A percentile compares a stretch with the other conserved stretches of the same genome.
These are phyloP conservation scores for Trichoderma sp. DNA, from an alignment of 2,329 filamentous ascomycete genomes.

Conservation along the genomic window DNA sequence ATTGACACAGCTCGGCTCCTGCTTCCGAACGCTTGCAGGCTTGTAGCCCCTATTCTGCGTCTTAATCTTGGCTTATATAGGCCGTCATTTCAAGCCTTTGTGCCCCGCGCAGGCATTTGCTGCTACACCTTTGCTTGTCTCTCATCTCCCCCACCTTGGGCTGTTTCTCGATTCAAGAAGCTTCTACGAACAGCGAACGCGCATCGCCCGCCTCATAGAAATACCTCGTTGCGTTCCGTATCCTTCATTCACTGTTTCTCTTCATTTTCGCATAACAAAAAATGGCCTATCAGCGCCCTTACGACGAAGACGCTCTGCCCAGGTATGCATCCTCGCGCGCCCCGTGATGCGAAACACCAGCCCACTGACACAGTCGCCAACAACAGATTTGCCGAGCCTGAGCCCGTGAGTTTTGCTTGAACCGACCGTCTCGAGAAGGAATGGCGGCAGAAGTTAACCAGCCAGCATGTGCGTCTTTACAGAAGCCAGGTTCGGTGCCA, in stretches of 20 bases:
- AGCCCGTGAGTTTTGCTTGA: conserved; percentile 56
- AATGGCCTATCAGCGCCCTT: conserved; percentile 94
- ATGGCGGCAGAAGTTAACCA: conserved; percentile 3
- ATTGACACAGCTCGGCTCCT: neutral
- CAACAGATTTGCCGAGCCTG: conserved; percentile 73
- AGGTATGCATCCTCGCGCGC: conserved; percentile 63
- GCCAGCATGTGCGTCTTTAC: conserved; percentile 27
- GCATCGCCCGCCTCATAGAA: neutral
- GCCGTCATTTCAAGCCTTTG: neutral
- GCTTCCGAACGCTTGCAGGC: neutral
- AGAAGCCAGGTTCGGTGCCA: conserved; percentile 45
- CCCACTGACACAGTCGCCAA: conserved; percentile 7
- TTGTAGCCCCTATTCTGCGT: conserved; percentile 14
- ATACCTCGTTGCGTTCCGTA: neutral
- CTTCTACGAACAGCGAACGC: neutral
- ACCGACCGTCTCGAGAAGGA: neutral
- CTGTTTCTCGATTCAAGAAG: neutral
- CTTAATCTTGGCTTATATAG: neutral
- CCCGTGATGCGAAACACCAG: neutral
- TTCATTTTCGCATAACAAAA: conserved; percentile 19
- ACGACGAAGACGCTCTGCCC: conserved; percentile 93
- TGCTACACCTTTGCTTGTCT: neutral
- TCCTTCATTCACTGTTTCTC: neutral
- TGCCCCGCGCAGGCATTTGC: conserved; percentile 18
- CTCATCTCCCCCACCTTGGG: neutral